phyloP scores from a whole-genome alignment of 1,139 yeast species.

The Yarrowia galli region DNA sequence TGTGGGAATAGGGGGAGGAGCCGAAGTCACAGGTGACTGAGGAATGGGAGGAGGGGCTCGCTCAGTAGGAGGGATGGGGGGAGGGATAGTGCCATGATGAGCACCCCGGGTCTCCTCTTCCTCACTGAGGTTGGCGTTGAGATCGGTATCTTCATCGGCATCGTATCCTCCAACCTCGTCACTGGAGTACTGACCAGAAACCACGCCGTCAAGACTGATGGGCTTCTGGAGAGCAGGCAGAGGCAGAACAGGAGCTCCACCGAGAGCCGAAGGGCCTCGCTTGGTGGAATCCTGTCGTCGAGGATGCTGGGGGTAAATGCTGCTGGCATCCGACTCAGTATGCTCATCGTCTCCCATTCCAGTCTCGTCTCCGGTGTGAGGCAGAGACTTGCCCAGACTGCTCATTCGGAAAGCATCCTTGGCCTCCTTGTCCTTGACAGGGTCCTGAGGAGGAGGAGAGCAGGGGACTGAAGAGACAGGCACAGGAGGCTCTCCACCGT shows the following conservation, averaged over 20 bases:
- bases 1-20: conserved; percentile 31
- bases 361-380: conserved; percentile 42
- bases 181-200: conserved; percentile 43
- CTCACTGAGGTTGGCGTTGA: conserved; percentile 43
- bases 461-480: conserved; percentile 41
- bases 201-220: conserved; percentile 46
- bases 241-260: conserved; percentile 39
- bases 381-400: conserved; percentile 30
- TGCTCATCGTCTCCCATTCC: conserved; percentile 51
- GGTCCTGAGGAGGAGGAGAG: conserved; percentile 38
- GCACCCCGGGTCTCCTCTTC: conserved; percentile 41
- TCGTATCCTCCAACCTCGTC: conserved; percentile 58
- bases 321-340: conserved; percentile 48
- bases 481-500: conserved; percentile 35
- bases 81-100: conserved; percentile 43
- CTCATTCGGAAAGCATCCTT: conserved; percentile 27
- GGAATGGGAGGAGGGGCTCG: conserved; percentile 29
- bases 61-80: conserved; percentile 43
- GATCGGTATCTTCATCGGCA: conserved; percentile 60
- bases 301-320: conserved; percentile 41
- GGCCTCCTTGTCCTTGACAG: conserved; percentile 28
- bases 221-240: conserved; percentile 41
- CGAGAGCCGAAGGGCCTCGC: conserved; percentile 39
- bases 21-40: conserved; percentile 39
- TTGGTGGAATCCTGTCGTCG: conserved; percentile 41